These are phyloP conservation scores for Populus trichocarpa DNA, from an alignment of 441 rosid genomes.

Conservation along the genomic window DNA sequence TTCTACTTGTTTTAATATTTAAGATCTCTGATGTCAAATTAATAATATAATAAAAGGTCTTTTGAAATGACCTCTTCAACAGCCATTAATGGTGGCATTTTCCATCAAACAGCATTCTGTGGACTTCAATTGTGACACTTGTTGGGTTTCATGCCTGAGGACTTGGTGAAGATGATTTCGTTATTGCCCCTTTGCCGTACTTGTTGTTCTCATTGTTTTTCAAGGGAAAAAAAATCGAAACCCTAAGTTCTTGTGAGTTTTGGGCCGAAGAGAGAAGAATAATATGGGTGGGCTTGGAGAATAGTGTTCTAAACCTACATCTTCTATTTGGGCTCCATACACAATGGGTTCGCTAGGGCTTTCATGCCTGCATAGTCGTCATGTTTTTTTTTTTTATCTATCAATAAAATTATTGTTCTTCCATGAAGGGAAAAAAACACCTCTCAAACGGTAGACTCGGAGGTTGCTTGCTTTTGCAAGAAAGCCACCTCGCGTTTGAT, in stretches of 20 bases:
- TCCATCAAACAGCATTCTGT: neutral
- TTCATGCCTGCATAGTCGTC: neutral
- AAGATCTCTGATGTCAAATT: neutral
- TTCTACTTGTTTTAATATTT: no score
- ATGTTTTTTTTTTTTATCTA: no score
- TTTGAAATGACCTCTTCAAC: neutral
- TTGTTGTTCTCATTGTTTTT: no score
- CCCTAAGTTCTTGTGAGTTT: neutral
- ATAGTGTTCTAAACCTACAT: no score
- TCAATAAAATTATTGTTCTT: no score
- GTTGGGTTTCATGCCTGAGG: neutral
- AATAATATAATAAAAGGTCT: neutral
- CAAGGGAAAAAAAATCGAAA: neutral
- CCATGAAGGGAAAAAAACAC: no score
- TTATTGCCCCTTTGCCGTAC: no score
- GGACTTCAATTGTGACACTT: neutral
- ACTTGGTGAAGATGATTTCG: no score
- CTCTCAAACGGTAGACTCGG: neutral
- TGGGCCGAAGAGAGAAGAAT: neutral
- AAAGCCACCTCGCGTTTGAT: no score
- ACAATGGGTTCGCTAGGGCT: neutral
- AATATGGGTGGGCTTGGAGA: neutral
- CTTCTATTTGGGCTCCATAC: no score
- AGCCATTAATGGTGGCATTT: neutral
- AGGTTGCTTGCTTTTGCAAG: neutral